phyloP scores from a whole-genome alignment of 495 filamentous ascomycete genomes.

The Xylaria flabelliformis region DNA sequence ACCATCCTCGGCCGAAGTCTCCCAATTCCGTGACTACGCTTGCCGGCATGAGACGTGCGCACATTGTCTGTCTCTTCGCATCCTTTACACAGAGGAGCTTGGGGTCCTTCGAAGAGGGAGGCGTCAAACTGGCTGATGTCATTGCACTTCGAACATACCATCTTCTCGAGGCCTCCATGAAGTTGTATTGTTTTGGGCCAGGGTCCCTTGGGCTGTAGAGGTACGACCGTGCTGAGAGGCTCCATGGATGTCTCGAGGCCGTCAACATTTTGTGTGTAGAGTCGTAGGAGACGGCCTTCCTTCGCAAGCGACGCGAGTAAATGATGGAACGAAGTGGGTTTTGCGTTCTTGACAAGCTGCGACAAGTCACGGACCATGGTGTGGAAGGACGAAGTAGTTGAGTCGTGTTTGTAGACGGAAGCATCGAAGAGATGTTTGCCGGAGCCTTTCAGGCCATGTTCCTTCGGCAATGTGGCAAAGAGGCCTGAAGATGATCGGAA shows the following conservation, averaged over 20 bases:
- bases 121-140: constrained; percentile 77
- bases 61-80: constrained; percentile 78
- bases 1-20: constrained; percentile 91
- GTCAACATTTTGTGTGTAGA: constrained; percentile 97
- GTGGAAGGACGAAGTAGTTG: constrained; percentile 87
- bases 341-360: constrained; percentile 71
- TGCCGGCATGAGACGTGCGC: constrained; percentile 77
- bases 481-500: constrained; percentile 91
- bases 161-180: constrained; percentile 91
- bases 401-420: constrained; percentile 91
- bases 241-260: constrained; percentile 86
- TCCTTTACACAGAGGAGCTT: constrained; percentile 78
- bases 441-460: constrained; percentile 89
- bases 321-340: constrained; percentile 91
- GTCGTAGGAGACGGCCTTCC: constrained; percentile 85
- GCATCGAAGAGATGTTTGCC: constrained; percentile 97
- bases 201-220: constrained; percentile 73
- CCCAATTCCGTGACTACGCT: constrained; percentile 93
- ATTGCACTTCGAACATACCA: constrained; percentile 93
- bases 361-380: constrained; percentile 92
- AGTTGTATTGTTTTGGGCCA: constrained; percentile 95
- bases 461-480: constrained; percentile 79
- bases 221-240: constrained; percentile 79
- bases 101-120: constrained; percentile 80
- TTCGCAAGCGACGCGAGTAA: constrained; percentile 89